phyloP scores from a whole-genome alignment of 208 protist genomes.

The Zelonia costaricensis region DNA sequence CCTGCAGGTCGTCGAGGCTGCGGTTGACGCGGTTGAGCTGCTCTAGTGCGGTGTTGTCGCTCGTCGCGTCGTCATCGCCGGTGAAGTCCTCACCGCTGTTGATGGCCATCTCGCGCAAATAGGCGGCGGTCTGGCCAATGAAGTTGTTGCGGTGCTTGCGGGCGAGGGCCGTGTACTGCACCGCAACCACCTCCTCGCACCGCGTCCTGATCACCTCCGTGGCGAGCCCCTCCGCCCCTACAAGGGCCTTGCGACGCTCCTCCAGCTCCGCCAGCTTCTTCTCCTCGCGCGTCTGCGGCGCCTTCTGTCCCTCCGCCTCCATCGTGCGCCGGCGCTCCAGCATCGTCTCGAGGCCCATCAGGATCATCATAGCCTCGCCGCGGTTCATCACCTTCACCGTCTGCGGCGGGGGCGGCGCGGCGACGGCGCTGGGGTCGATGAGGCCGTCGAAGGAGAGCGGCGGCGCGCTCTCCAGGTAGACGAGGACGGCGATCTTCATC shows the following conservation, averaged over 20 bases:
- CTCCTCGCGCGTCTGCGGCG: slow-evolving; percentile 28
- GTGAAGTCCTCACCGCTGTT: slow-evolving; percentile 37
- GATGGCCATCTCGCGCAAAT: slow-evolving; percentile 76
- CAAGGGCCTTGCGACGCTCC: slow-evolving; percentile 56
- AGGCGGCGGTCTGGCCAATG: slow-evolving; percentile 74
- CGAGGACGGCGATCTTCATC: slow-evolving; percentile 70
- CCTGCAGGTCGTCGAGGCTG: slow-evolving; percentile 49
- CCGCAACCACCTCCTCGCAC: slow-evolving; percentile 51
- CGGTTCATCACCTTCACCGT: slow-evolving; percentile 58
- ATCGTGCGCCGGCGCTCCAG: slow-evolving; percentile 59
- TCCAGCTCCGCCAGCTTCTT: slow-evolving; percentile 68
- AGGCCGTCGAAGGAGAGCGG: slow-evolving; percentile 69
- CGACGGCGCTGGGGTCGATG: slow-evolving; percentile 27
- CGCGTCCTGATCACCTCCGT: slow-evolving; percentile 50
- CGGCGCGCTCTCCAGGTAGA: slow-evolving; percentile 59
- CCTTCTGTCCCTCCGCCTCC: slow-evolving; percentile 21
- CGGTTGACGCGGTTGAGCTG: slow-evolving; percentile 51
- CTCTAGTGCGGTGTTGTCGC: slow-evolving; percentile 28
- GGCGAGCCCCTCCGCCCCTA: slow-evolving; percentile 64
- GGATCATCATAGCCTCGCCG: slow-evolving; percentile 76
- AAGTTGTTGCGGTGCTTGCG: slow-evolving; percentile 76
- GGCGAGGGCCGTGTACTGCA: slow-evolving; percentile 70
- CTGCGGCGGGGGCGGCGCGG: slow-evolving; percentile 21
- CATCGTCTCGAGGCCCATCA: slow-evolving; percentile 82
- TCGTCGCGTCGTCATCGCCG: slow-evolving; percentile 14